Base-by-base conservation (phyloP, 2,329 filamentous ascomycete genomes). In the Alternaria sp. region DNA sequence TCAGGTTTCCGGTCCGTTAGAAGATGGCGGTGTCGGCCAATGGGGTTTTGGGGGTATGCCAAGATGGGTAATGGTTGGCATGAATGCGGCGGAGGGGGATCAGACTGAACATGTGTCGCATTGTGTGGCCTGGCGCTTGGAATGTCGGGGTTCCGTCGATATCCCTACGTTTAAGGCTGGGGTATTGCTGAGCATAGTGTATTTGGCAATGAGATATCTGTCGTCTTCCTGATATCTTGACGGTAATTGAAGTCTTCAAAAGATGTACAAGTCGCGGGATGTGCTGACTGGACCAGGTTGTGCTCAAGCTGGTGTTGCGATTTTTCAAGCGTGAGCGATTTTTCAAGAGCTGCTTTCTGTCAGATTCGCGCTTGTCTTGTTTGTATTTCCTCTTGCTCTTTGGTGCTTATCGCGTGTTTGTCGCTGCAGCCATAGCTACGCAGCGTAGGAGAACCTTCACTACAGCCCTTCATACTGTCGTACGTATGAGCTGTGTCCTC, bases 1-100 rank as follows among this genome's bases (percentile, higher is more conserved):
- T 55, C 26, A 49, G 45, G 74, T 76, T 74, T 74, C 72, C 57
- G 50, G 23, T 65, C 49, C 68, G 70, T 73, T 55, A 65, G 69
- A 70, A 59, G 56, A 61, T 46, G 21, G 17, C 9, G 49, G 36
- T 32, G 47, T 36, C 50, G 28, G 45, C 60, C 54, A 52, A 56
- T 49, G 8, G 11, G 23, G 17, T 28, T 21, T 30, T 7, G 23
- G 9, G 26, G 19, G 15, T 47, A 55, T 66, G 46, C 62, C 56
- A 23, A 40, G 43, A 62, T 49, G 26, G 36, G 45, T 43, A 40
- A 26, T 56, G 30, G 47, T 43, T 40, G 30, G 65, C 57, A 56
- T 65, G 26, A 51, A 55, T 54, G 50, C 47, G 46, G 43, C 46
- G 54, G 52, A 50, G 57, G 66, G 51, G 58, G 65, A 54, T 68